Evolutionary conservation across 768 basidiomycete genomes (phyloP), one percentile per base, ranked within the genome.

Genomic region (Boletus rubescentipes): DNA sequence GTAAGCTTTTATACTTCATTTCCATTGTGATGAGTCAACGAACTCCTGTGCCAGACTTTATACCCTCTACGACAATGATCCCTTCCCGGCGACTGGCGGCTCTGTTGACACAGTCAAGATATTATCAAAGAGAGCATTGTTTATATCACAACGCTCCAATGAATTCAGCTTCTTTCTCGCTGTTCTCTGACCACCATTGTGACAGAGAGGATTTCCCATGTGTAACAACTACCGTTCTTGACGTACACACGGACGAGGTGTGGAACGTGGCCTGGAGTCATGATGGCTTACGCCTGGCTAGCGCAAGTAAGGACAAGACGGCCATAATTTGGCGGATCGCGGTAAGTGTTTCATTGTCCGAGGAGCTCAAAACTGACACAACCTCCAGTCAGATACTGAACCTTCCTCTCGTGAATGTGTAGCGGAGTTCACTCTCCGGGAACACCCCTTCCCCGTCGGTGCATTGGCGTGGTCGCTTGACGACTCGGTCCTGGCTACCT

Each of bases 221-320:
- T 41, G 76, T 87, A 23, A 94, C 91, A 12, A 94, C 92, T 4
- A 87, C 89, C 23, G 86, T 94, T 47, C 75, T 98, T 54, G 82
- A 86, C 41, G 91, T 87, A 30, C 96, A 98, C 70, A 80, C 77
- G 11, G 92, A 98, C 66, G 93, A 99, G 68, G 94, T 99, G 39
- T 98, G 96, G 95, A 86, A 89, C 66, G 72, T 98, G 54, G 89
- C 88, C 67, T 99, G 95, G 95, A 96, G 93, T 71, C 91, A 91
- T 62, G 86, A 87, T 67, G 97, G 97, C 2, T 71, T 72, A 45
- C 86, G 80, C 62, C 77, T 99, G 46, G 97, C 95, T 30, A 94
- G 86, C 59, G 90, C 89, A 35, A 89, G 94, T 51, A 91, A 83
- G 69, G 96, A 98, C 72, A 84, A 82, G 73, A 79, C 81, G 5